phyloP scores from a whole-genome alignment of 2,329 filamentous ascomycete species.

The Pestalotiopsis sp. region DNA sequence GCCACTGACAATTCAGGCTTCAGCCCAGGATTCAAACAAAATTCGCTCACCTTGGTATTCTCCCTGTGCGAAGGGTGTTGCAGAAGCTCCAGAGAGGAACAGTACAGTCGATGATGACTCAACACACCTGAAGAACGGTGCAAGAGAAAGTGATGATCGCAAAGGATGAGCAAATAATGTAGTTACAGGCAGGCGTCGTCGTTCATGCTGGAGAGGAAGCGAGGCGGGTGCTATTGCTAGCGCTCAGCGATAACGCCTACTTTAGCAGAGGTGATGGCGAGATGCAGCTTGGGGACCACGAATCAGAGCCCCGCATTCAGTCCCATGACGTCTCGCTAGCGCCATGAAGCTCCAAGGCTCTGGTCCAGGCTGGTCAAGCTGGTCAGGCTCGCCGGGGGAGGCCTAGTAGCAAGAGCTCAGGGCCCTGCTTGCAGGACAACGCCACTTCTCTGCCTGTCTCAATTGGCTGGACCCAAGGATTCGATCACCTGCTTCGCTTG shows the following conservation, averaged over 20 bases:
- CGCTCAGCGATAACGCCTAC: background rate
- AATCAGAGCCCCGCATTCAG: conserved; percentile 6
- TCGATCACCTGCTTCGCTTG: background rate
- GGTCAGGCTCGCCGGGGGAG: background rate
- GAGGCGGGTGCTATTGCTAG: background rate
- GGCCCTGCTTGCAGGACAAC: background rate
- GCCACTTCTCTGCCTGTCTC: background rate
- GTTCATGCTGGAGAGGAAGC: background rate
- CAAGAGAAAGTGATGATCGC: background rate
- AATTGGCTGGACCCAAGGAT: background rate
- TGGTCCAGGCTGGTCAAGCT: background rate
- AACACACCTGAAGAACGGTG: background rate
- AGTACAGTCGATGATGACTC: background rate
- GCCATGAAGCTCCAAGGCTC: background rate
- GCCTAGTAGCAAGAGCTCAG: background rate
- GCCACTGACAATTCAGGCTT: background rate
- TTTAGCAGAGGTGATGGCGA: background rate
- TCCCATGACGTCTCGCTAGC: conserved; percentile 10
- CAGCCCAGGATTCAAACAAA: background rate
- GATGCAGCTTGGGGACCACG: background rate
- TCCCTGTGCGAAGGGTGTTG: background rate
- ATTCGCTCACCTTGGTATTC: background rate
- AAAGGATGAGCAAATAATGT: background rate
- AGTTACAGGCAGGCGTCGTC: background rate
- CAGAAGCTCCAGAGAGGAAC: background rate